Evolutionary conservation across 805 yeast genomes (phyloP).

Genomic region (Metschnikowia rubicola): DNA sequence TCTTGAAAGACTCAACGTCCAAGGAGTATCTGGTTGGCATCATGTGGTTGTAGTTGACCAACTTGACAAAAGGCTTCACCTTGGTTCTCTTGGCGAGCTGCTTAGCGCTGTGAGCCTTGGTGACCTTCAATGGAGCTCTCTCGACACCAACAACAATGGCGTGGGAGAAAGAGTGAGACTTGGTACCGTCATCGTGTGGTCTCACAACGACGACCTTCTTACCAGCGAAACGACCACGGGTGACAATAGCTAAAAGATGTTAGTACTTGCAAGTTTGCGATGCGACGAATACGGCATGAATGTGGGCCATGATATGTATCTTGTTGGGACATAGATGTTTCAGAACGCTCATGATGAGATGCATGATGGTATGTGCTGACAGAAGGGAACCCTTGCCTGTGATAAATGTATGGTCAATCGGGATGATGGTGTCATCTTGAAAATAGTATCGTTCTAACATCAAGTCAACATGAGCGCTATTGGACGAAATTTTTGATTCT

Average conservation of each 20-base stretch:
- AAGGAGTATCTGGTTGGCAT: constrained; percentile 99
- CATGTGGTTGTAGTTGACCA: constrained; percentile 98
- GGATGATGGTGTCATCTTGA: too few species aligned
- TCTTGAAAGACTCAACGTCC: constrained; percentile 93
- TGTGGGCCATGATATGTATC: too few species aligned
- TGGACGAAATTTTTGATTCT: too few species aligned
- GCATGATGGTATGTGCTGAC: too few species aligned
- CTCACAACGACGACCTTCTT: constrained; percentile 98
- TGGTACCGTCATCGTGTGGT: constrained; percentile 98
- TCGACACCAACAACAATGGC: constrained; percentile 99
- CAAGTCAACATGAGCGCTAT: too few species aligned
- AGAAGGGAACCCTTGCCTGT: too few species aligned
- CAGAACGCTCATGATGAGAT: too few species aligned
- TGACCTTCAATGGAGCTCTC: constrained; percentile 95
- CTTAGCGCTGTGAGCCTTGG: constrained; percentile 93
- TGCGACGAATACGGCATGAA: too few species aligned
- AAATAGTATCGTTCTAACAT: too few species aligned
- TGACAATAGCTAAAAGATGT: constrained; percentile 77
- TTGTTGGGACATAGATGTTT: too few species aligned
- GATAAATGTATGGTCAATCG: too few species aligned
- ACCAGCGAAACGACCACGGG: constrained; percentile 99
- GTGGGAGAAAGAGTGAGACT: constrained; percentile 98
- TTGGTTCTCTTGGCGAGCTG: constrained; percentile 95
- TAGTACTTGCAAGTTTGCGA: constrained; percentile 8
- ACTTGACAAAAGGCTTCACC: constrained; percentile 99